Percentiles rank a stretch among this genome's conserved stretches.
These are phyloP conservation scores for Mycena crocata DNA, from an alignment of 768 basidiomycete species.

Conservation along the genomic window DNA sequence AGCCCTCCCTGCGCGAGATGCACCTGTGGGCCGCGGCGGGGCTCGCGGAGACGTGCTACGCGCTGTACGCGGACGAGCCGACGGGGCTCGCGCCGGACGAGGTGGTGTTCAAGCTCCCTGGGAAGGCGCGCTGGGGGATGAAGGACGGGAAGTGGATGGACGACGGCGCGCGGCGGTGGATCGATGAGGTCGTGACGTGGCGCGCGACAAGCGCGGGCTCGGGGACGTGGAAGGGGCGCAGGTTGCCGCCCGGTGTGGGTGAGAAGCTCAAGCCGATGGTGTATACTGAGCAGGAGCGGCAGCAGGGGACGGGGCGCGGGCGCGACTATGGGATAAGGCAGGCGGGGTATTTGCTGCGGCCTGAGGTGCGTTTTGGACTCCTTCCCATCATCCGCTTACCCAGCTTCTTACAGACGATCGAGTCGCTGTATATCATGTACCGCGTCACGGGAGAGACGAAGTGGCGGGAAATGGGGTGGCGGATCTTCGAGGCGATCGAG, in stretches of 20 bases:
- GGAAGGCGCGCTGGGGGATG: constrained; percentile 31
- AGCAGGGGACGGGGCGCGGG: constrained; percentile 37
- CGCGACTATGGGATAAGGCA: constrained; percentile 68
- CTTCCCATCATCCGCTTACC: neutral
- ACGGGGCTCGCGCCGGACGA: constrained; percentile 78
- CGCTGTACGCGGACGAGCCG: constrained; percentile 77
- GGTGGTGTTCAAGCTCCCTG: constrained; percentile 51
- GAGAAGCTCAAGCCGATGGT: constrained; percentile 53
- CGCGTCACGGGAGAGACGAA: constrained; percentile 71
- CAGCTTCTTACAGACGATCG: constrained; percentile 64
- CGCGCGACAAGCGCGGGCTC: constrained; percentile 2
- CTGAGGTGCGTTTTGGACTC: constrained; percentile 67
- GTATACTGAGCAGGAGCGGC: constrained; percentile 44
- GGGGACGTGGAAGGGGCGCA: constrained; percentile 53
- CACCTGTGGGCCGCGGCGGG: constrained; percentile 85
- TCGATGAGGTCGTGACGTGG: constrained; percentile 63
- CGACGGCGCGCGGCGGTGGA: constrained; percentile 53
- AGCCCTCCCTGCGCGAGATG: constrained; percentile 65
- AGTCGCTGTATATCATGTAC: constrained; percentile 80
- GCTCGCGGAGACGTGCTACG: constrained; percentile 76
- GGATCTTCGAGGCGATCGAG: constrained; percentile 75
- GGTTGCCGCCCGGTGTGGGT: constrained; percentile 65
- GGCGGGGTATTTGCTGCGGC: constrained; percentile 68
- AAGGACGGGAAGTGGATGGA: constrained; percentile 35
- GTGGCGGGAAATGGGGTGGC: constrained; percentile 82